Evolutionary conservation across 1,284 basidiomycete genomes (phyloP).

Genomic region (Puccinia coronata): DNA sequence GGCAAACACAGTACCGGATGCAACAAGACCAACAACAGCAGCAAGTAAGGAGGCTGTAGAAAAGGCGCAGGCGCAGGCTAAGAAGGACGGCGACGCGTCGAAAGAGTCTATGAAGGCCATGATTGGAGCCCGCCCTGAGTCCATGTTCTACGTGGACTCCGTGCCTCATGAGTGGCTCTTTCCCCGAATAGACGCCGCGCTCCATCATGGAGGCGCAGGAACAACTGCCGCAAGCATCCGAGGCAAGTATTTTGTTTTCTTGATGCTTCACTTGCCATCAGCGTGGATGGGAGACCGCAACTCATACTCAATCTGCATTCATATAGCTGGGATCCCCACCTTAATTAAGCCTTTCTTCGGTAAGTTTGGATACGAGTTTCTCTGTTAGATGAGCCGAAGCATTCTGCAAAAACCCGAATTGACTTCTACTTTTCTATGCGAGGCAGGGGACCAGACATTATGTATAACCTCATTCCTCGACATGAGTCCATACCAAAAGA

Average conservation of each 20-base stretch:
- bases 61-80: constrained; percentile 45
- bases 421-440: not conserved
- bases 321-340: constrained; percentile 80
- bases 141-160: constrained; percentile 66
- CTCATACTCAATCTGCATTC: not conserved
- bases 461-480: constrained; percentile 69
- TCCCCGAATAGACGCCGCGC: constrained; percentile 85
- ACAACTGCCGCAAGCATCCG: constrained; percentile 89
- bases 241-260: constrained; percentile 63
- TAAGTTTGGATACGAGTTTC: constrained; percentile 59
- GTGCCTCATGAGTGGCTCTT: constrained; percentile 98
- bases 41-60: constrained; percentile 44
- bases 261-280: not conserved
- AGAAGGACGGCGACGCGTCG: constrained; percentile 20
- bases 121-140: constrained; percentile 50
- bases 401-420: constrained; percentile 66
- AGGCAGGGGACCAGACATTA: constrained; percentile 62
- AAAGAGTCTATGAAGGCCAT: constrained; percentile 51
- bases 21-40: constrained; percentile 50
- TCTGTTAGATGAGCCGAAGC: not conserved
- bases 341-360: constrained; percentile 97
- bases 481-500: not conserved
- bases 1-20: constrained; percentile 31
- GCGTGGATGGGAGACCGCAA: not conserved
- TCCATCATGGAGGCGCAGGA: constrained; percentile 95